Evolutionary conservation across 352 stramenopile species (phyloP), one percentile per base, ranked within the genome.

Genomic region (Peronospora belbahrii): DNA sequence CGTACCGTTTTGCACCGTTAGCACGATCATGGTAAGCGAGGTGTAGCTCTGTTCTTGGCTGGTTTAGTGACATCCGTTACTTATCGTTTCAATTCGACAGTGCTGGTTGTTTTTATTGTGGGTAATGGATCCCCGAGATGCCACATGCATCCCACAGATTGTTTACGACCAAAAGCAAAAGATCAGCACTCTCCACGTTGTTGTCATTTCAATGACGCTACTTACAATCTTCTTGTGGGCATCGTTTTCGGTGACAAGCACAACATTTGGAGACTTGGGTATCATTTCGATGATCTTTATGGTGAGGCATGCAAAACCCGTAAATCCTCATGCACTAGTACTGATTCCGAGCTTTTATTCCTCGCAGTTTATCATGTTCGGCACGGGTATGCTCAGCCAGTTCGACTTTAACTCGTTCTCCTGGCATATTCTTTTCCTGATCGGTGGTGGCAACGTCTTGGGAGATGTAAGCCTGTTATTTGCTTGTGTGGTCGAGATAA

Each of bases 341-440:
- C 45, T 52, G 10, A 59, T 22, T 48, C 7, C 8, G 7, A 42
- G 17, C 17, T 14, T 35, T 48, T 17, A 11, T 1, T 44, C 2
- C 38, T 28, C 50, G 6, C 48, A 92, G 81, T 85, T 87, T 36
- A 66, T 86, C 33, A 86, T 94, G 76, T 94, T 95, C 54, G 83
- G 83, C 32, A 85, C 76, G 4, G 84, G 83, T 18, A 92, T 93
- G 67, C 65, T 95, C 6, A 94, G 79, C 34, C 78, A 96, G 61
- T 92, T 96, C 22, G 88, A 97, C 61, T 95, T 97, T 52, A 96
- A 97, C 52, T 95, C 81, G 36, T 95, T 97, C 47, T 95, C 85
- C 11, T 97, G 88, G 88, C 88, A 97, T 54, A 96, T 94, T 46
- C 65, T 97, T 9, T 96, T 96, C 51, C 56, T 97, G 14, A 94